Evolutionary conservation across 2,329 filamentous ascomycete species (phyloP).

Genomic region (Talaromyces sp.): DNA sequence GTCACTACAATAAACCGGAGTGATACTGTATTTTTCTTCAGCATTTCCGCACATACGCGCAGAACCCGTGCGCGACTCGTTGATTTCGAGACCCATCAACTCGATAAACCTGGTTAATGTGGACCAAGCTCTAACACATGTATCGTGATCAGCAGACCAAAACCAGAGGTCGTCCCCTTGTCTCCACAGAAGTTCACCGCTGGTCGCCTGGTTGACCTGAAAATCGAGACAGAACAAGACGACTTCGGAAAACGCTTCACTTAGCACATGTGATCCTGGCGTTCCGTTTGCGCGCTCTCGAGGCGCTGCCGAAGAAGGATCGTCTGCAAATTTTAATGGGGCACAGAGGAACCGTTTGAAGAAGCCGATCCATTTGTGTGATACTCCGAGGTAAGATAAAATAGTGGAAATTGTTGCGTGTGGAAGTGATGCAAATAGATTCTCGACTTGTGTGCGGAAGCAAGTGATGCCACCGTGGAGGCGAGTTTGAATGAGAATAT

Average conservation of each 20-base stretch:
- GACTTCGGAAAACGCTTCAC: neutral
- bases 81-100: neutral
- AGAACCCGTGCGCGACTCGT: neutral
- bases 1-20: neutral
- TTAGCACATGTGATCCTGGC: neutral
- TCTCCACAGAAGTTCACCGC: constrained; percentile 24
- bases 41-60: neutral
- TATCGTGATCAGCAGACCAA: constrained; percentile 49
- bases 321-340: neutral
- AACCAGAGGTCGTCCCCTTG: constrained; percentile 63
- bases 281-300: neutral
- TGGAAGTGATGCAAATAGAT: neutral
- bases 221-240: neutral
- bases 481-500: neutral
- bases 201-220: neutral
- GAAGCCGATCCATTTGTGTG: neutral
- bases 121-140: constrained; percentile 53
- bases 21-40: neutral
- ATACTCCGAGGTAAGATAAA: neutral
- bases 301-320: neutral
- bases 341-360: neutral
- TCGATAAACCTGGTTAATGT: constrained; percentile 21
- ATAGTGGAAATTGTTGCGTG: neutral
- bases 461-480: neutral
- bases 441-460: neutral